Conservation (phyloP, 352 stramenopile species). For the Phytopythium aichiense region DNA sequence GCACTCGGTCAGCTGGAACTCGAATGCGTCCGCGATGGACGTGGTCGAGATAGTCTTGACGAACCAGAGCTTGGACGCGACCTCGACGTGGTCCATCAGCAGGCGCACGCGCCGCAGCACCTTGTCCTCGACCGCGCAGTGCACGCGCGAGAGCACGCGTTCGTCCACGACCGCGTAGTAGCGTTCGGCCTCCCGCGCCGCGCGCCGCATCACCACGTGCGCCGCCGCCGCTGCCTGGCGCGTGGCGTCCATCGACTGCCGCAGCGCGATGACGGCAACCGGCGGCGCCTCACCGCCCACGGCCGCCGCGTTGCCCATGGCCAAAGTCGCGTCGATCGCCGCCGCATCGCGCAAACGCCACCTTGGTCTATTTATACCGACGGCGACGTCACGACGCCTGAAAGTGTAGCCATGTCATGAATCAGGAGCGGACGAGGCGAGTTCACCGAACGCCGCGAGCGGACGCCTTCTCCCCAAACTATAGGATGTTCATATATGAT, state of each 20-base stretch:
- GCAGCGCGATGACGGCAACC: constrained; percentile 17
- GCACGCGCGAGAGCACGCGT: constrained; percentile 38
- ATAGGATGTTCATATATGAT: too few relatives aligned
- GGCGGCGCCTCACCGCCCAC: constrained; percentile 20
- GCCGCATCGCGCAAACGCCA: background rate
- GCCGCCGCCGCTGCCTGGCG: constrained; percentile 24
- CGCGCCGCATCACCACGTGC: constrained; percentile 25
- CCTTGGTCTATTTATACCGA: background rate
- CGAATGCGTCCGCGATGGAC: constrained; percentile 45
- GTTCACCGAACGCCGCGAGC: too few relatives aligned
- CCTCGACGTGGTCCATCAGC: constrained; percentile 43
- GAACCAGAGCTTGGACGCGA: constrained; percentile 54
- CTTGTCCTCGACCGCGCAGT: constrained; percentile 46
- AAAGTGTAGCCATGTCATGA: too few relatives aligned
- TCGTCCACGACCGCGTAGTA: constrained; percentile 58
- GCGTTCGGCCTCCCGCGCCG: constrained; percentile 28
- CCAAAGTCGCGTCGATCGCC: background rate
- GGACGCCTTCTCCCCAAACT: too few relatives aligned
- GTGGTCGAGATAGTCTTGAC: constrained; percentile 63
- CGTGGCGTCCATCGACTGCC: constrained; percentile 21
- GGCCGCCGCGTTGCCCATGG: constrained; percentile 52
- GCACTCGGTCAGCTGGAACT: constrained; percentile 46
- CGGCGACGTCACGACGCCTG: background rate
- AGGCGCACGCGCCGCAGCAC: constrained; percentile 37
- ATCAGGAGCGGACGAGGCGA: too few relatives aligned